phyloP scores from a whole-genome alignment of 306 rosid species.

The Dicorynia guianensis region DNA sequence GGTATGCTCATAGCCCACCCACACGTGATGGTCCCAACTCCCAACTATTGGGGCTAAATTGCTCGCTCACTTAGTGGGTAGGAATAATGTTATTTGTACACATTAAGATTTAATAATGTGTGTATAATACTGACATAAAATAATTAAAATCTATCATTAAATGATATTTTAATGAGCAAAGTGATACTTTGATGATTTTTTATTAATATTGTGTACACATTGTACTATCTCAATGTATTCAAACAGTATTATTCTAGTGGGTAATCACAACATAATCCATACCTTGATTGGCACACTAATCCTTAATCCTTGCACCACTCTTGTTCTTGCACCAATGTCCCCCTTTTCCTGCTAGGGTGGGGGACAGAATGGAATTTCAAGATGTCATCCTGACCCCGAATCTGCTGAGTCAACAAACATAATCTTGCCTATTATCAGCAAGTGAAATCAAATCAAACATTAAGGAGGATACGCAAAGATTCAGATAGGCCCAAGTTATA shows the following conservation, averaged over 20 bases:
- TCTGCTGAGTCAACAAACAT: neutral
- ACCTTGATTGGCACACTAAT: neutral
- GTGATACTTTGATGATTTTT: no score
- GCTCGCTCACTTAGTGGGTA: constrained; percentile 31
- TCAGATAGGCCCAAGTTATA: neutral
- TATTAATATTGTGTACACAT: no score
- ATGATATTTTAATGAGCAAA: no score
- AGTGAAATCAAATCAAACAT: constrained; percentile 25
- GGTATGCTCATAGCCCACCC: constrained; percentile 15
- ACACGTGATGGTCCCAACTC: constrained; percentile 19
- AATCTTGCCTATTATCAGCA: neutral
- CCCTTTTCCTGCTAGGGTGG: constrained; percentile 12
- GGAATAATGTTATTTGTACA: no score
- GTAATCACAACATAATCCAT: constrained; percentile 14
- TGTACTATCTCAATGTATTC: no score
- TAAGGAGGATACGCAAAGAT: neutral
- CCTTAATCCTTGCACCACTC: neutral
- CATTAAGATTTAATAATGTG: no score
- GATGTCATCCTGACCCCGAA: neutral
- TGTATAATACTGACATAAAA: no score
- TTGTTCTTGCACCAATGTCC: neutral
- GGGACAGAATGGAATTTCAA: constrained; percentile 11
- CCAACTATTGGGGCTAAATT: constrained; percentile 3
- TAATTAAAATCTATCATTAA: no score
- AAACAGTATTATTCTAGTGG: no score